Evolutionary conservation across 2,329 filamentous ascomycete species (phyloP), one percentile per base, ranked within the genome.

Genomic region (Exophiala calicioides): DNA sequence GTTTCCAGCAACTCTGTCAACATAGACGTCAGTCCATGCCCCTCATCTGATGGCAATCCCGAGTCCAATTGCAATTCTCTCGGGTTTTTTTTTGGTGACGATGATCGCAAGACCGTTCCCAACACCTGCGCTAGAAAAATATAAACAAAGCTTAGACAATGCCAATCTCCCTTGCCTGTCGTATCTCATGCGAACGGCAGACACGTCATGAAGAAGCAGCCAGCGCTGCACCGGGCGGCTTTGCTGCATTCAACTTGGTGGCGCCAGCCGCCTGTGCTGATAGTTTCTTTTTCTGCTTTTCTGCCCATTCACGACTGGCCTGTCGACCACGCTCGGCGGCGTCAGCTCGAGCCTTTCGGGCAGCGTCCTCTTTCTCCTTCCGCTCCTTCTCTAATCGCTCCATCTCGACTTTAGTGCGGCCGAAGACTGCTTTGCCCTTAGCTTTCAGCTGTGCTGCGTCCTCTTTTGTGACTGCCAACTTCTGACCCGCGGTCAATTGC

Each of bases 291-390:
- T 58, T 61, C 55, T 65, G 58, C 47, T 58, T 62, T 49, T 65
- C 63, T 15, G 64, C 64, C 64, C 64, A 67, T 46, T 64, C 63
- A 19, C 62, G 58, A 44, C 64, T 65, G 8, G 64, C 63, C 21
- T 59, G 47, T 50, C 64, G 50, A 26, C 64, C 62, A 30, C 63
- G 51, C 45, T 65, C 62, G 6, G 64, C 64, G 21, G 64, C 64
- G 42, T 65, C 64, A n/a, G 55, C 60, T 16, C 64, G 55, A 5
- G 64, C 64, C 46, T 61, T 61, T 19, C 56, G 59, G 1, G 63
- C 58, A 6, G 62, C 61, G 19, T 63, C 62, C 52, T 64, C 63
- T 39, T 63, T 66, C 38, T 63, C 59, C 34, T 56, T 55, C 37
- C 55, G 61, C 26, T 60, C 57, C n/a, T 57, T 59, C 27, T 62